Evolutionary conservation across 164 flowering plant genomes (phyloP), one percentile per base, ranked within the genome.

Genomic region (Aristolochia californica): DNA sequence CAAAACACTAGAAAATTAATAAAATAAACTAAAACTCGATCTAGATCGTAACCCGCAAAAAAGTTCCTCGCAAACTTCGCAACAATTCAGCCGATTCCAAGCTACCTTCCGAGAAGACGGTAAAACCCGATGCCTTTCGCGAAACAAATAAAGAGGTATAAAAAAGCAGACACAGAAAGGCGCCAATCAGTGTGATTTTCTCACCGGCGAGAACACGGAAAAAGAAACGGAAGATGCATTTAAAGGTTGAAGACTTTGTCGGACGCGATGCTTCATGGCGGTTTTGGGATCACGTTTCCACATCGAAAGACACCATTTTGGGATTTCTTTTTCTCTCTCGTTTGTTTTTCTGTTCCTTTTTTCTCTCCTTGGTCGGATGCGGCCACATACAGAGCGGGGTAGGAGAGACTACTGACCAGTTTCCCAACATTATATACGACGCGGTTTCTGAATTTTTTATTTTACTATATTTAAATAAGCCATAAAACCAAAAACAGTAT

Each of bases 181-280:
- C 40, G 40, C 40, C 40, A 12, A 34, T 34, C 40, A 34, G 40
- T 34, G 40, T 34, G 10, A 26, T 5, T 20, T 7, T 34, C 44
- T 55, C 47, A 51, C 54, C 53, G 54, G 27, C 48, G 27, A 16
- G 45, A 62, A 22, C 20, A 59, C 45, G 34, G 11, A 26, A 22
- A 5, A 13, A 44, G 45, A 10, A 2, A 28, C 4, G 53, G 50
- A 21, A 44, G 21, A 23, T 45, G 38, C 48, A 64, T 56, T 58
- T 55, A 59, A 57, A 56, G 59, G 59, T 21, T 54, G 21, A 34
- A 34, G 10, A 8, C 22, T 21, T 40, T 17, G 53, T 30, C 20
- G 58, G 40, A 51, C 17, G 26, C 16, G 65, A 56, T 51, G 24
- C 51, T 51, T 64, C 68, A 60, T 59, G 50, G 68, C 72, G 59